Evolutionary conservation across 2,329 filamentous ascomycete genomes (phyloP), one percentile per base, ranked within the genome.

Genomic region (Pestalotiopsis sp.): DNA sequence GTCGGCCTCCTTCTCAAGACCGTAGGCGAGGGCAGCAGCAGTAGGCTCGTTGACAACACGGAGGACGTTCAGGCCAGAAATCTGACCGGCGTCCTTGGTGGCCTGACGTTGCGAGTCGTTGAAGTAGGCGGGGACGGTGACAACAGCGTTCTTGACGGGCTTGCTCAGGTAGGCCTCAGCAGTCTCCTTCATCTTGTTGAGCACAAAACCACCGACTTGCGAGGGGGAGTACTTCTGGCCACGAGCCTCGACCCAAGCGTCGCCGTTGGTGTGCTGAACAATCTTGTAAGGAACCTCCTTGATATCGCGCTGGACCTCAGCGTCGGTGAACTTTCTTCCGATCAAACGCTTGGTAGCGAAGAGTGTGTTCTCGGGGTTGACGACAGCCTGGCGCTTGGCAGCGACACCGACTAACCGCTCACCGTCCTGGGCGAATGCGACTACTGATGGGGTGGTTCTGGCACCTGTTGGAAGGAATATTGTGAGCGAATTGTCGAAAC

Each of bases 121-220:
- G 90, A 98, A 98, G 89, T 98, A 98, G 77, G 95, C 95, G 72
- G 95, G 95, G 49, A 98, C 95, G 71, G 95, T 98, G 76, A 98
- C 95, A 71, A 98, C 95, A 76, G 94, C 95, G 81, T 98, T 97
- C 90, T 97, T 96, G 78, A 97, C 85, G 70, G 90, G 90, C 87
- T 94, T 97, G 84, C 92, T 90, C 74, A 97, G 90, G 86, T 97
- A 97, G 71, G 92, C 87, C 87, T 98, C 95, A 73, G 95, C 95
- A 66, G 95, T 98, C 89, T 98, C 95, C 91, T 97, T 98, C 95
- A 98, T 98, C 90, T 98, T 98, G 83, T 94, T 92, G 77, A 98
- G 90, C 74, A 98, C 89, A 83, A 98, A 97, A 79, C 95, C 95
- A 89, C 95, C 95, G 73, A 98, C 93, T 84, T 98, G 95, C n/a